Conservation (phyloP, 768 basidiomycete species). For the Amanita molliuscula region DNA sequence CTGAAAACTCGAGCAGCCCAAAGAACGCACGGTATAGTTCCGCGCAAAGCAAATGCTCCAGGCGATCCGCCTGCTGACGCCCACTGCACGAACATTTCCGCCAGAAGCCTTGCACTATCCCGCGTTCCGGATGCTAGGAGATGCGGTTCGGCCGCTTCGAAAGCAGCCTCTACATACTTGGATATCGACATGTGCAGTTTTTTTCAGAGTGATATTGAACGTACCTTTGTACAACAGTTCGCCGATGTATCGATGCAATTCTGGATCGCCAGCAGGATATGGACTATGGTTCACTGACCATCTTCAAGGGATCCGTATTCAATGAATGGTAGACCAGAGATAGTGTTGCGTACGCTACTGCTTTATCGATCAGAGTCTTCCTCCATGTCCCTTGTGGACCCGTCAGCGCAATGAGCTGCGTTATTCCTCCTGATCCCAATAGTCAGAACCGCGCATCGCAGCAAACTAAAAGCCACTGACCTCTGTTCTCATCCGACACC, state of each 20-base stretch:
- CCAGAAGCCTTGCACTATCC: constrained; percentile 80
- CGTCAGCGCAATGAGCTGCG: constrained; percentile 83
- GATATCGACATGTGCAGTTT: not conserved
- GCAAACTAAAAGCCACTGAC: constrained; percentile 30
- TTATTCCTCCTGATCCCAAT: constrained; percentile 58
- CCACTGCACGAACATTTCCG: constrained; percentile 86
- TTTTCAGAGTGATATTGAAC: constrained; percentile 1
- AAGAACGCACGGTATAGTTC: constrained; percentile 64
- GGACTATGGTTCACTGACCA: constrained; percentile 77
- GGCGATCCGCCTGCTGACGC: constrained; percentile 33
- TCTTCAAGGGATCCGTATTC: constrained; percentile 29
- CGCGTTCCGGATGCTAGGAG: constrained; percentile 79
- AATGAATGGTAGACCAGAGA: not conserved
- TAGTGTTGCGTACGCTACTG: constrained; percentile 56
- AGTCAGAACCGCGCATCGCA: not conserved
- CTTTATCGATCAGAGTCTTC: constrained; percentile 78
- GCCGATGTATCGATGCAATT: constrained; percentile 83
- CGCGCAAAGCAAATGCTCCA: constrained; percentile 77
- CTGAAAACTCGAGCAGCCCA: not conserved
- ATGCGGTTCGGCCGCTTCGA: constrained; percentile 70
- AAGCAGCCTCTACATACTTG: constrained; percentile 51
- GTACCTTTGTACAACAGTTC: constrained; percentile 79
- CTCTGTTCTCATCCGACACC: constrained; percentile 72
- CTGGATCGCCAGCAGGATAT: constrained; percentile 83
- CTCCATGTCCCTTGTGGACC: constrained; percentile 79